phyloP scores from a whole-genome alignment of 768 basidiomycete species.

The Rhizopogon vinicolor region DNA sequence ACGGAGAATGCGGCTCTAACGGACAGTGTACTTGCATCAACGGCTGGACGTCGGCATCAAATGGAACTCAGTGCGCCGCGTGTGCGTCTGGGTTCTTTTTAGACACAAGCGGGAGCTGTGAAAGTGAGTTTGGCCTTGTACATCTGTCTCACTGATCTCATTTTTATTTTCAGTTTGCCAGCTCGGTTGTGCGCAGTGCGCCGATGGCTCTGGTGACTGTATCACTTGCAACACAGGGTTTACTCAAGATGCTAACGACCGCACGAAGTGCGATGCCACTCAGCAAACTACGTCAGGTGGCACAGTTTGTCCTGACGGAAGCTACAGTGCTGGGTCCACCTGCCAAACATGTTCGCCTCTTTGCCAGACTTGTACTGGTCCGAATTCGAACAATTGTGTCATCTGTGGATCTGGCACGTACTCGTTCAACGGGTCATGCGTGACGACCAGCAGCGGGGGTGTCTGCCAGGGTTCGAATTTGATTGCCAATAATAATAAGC shows the following conservation, averaged over 20 bases:
- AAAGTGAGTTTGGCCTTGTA: slow-evolving; percentile 39
- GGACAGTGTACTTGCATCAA: slow-evolving; percentile 73
- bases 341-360: slow-evolving; percentile 60
- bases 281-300: slow-evolving; percentile 48
- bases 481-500: slow-evolving; percentile 78
- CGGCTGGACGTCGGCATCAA: slow-evolving; percentile 67
- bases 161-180: slow-evolving; percentile 50
- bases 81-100: slow-evolving; percentile 78
- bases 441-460: slow-evolving; percentile 58
- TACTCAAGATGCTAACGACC: slow-evolving; percentile 60
- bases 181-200: slow-evolving; percentile 68
- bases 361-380: slow-evolving; percentile 68
- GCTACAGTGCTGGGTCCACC: slow-evolving; percentile 50
- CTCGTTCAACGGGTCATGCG: slow-evolving; percentile 66
- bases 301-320: slow-evolving; percentile 57
- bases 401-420: slow-evolving; percentile 61
- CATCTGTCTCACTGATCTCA: background rate
- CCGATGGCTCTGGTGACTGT: slow-evolving; percentile 65
- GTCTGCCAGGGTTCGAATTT: slow-evolving; percentile 68
- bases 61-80: slow-evolving; percentile 73
- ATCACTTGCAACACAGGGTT: slow-evolving; percentile 68
- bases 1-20: slow-evolving; percentile 66
- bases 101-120: slow-evolving; percentile 63
- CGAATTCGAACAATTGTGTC: slow-evolving; percentile 67
- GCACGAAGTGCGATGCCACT: slow-evolving; percentile 57